Evolutionary conservation across 139 green algal species (phyloP), one percentile per base, ranked within the genome.

Genomic region (Closterium sp.): DNA sequence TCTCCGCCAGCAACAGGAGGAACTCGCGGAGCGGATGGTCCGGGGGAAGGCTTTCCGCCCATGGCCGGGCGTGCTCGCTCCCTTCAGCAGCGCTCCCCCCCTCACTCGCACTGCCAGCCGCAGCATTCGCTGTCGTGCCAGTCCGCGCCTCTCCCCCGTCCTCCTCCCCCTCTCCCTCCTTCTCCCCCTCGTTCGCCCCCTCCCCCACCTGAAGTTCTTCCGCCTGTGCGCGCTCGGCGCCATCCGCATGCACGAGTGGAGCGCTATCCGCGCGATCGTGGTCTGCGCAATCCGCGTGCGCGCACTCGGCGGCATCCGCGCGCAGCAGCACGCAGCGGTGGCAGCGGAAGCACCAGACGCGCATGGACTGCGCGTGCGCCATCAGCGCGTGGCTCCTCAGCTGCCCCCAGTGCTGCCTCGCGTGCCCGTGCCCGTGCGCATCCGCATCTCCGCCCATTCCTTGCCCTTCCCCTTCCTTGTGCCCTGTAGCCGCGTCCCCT

Each of bases 331-430:
- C n/a, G n/a, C 86, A 76, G 35, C 86, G 86, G 86, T 89, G 28
- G 86, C 88, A 91, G 31, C 25, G 25, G 25, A 88, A 36, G 69
- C 88, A 91, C 88, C 88, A 91, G 30, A 34, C 31, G 32, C 32
- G 8, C 88, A 86, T 23, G 88, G 64, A 36, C 25, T n/a, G 31
- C 25, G 33, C 32, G 30, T 86, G 34, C 35, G 87, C 25, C 31
- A 91, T 31, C 16, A 91, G 31, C 25, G 66, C n/a, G 32, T 91
- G 88, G 30, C 33, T 33, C 85, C 89, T 33, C 31, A 89, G 86
- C 86, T 91, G 88, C 0, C 87, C 0, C 32, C 32, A 31, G 69
- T 91, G 88, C 16, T 86, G 31, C 88, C 1, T 88, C 88, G 33
- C 33, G 88, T 91, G 88, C 34, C 33, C 33, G 55, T 76, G 1